Percentiles rank a stretch among this genome's conserved stretches.
phyloP scores from a whole-genome alignment of 495 filamentous ascomycete genomes.

The Lasiosphaeria ovina region DNA sequence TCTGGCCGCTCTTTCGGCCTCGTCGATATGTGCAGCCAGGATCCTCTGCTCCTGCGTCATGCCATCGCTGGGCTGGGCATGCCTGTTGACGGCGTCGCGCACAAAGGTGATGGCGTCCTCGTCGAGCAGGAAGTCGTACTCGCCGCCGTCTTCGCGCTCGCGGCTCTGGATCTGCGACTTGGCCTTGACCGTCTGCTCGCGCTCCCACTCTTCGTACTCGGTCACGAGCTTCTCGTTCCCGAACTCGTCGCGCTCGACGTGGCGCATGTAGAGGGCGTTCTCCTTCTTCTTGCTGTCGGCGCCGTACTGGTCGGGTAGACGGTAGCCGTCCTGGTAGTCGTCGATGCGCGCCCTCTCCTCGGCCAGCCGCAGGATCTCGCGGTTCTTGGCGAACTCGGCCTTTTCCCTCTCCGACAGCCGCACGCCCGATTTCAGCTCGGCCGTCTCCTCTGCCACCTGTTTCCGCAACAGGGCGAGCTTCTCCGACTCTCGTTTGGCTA shows the following conservation, averaged over 20 bases:
- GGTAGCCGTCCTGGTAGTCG: slow-evolving; percentile 89
- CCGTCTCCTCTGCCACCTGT: slow-evolving; percentile 88
- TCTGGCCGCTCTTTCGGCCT: slow-evolving; percentile 78
- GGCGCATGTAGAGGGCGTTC: slow-evolving; percentile 83
- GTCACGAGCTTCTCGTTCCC: slow-evolving; percentile 89
- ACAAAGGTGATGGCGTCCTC: slow-evolving; percentile 86
- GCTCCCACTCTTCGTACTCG: slow-evolving; percentile 95
- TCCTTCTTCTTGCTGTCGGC: slow-evolving; percentile 89
- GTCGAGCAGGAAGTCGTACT: slow-evolving; percentile 95
- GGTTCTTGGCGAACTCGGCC: slow-evolving; percentile 86
- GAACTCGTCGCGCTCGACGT: slow-evolving; percentile 83
- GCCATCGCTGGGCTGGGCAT: slow-evolving; percentile 46
- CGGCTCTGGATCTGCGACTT: slow-evolving; percentile 76
- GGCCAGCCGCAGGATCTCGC: slow-evolving; percentile 80
- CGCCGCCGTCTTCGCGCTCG: slow-evolving; percentile 76
- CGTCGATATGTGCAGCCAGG: slow-evolving; percentile 76
- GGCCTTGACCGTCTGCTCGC: slow-evolving; percentile 85
- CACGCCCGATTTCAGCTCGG: slow-evolving; percentile 75
- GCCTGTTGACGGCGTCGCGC: slow-evolving; percentile 65
- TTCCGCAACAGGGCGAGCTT: slow-evolving; percentile 78
- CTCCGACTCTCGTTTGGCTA: slow-evolving; percentile 88
- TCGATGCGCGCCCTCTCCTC: slow-evolving; percentile 87
- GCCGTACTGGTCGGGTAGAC: slow-evolving; percentile 91
- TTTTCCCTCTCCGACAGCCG: slow-evolving; percentile 75
- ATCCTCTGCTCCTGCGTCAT: slow-evolving; percentile 75